Conservation (phyloP, 2,329 filamentous ascomycete species). For the Xylariaceae sp. region DNA sequence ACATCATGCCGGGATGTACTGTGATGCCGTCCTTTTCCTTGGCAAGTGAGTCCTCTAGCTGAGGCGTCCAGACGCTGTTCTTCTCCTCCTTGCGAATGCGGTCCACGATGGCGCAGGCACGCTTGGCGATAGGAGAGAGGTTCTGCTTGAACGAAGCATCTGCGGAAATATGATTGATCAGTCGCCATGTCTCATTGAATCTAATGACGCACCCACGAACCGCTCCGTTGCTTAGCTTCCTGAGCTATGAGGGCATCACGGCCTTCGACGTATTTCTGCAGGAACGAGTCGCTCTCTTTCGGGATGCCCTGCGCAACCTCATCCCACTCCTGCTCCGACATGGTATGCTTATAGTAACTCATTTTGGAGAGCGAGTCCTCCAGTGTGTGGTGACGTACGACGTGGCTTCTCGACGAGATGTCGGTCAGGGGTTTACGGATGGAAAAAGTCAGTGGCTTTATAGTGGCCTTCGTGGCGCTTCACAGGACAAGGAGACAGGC, state of each 20-base stretch:
- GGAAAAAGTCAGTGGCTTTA: no score
- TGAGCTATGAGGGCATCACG: slow-evolving; percentile 71
- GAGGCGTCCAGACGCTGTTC: slow-evolving; percentile 69
- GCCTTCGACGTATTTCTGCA: slow-evolving; percentile 76
- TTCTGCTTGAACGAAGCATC: slow-evolving; percentile 68
- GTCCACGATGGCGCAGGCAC: slow-evolving; percentile 75
- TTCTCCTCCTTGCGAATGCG: slow-evolving; percentile 76
- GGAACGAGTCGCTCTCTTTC: slow-evolving; percentile 63
- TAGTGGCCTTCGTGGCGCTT: no score
- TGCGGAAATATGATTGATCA: no score
- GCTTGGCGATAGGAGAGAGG: slow-evolving; percentile 72
- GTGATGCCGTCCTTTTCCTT: slow-evolving; percentile 55
- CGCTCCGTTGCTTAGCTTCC: slow-evolving; percentile 79
- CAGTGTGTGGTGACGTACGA: no score
- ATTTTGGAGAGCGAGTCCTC: no score
- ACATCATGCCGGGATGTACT: slow-evolving; percentile 90
- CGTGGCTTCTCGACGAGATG: no score
- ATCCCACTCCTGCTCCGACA: slow-evolving; percentile 53
- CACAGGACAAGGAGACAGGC: no score
- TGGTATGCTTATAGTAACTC: no score
- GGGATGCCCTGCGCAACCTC: slow-evolving; percentile 55
- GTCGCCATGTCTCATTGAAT: no score
- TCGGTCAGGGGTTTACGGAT: no score
- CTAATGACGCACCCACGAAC: slow-evolving; percentile 39
- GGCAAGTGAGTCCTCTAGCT: slow-evolving; percentile 66